Evolutionary conservation across 2,329 filamentous ascomycete species (phyloP).

Genomic region (Ophiostoma tasmaniense): DNA sequence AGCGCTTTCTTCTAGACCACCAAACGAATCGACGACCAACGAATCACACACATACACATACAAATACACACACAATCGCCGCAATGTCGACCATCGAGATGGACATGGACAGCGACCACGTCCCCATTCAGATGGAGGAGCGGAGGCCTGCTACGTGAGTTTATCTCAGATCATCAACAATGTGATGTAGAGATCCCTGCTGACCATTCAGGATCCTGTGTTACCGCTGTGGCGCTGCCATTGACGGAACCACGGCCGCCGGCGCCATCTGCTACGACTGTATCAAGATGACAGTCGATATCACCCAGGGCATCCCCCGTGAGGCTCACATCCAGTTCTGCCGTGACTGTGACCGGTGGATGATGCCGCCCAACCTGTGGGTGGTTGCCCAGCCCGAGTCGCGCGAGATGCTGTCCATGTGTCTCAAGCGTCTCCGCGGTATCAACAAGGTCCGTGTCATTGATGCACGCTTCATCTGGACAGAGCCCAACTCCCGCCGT

Average conservation of each 20-base stretch:
- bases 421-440: slow-evolving; percentile 77
- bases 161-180: neutral
- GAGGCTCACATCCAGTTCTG: slow-evolving; percentile 88
- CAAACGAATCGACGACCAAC: neutral
- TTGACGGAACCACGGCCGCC: slow-evolving; percentile 79
- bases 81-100: slow-evolving; percentile 26
- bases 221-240: slow-evolving; percentile 93
- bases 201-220: slow-evolving; percentile 66
- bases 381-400: slow-evolving; percentile 78
- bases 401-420: slow-evolving; percentile 84
- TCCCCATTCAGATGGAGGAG: slow-evolving; percentile 24
- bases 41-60: neutral
- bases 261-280: slow-evolving; percentile 94
- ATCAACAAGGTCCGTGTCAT: slow-evolving; percentile 87
- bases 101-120: slow-evolving; percentile 25
- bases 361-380: slow-evolving; percentile 80
- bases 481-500: slow-evolving; percentile 87
- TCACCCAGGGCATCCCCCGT: slow-evolving; percentile 81
- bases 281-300: slow-evolving; percentile 88
- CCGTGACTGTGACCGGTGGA: slow-evolving; percentile 89
- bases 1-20: neutral
- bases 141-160: slow-evolving; percentile 28
- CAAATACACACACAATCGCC: neutral
- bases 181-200: neutral
- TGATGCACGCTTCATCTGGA: slow-evolving; percentile 96